Evolutionary conservation across 768 basidiomycete species (phyloP).

Genomic region (Pseudohyphozyma bogoriensis): DNA sequence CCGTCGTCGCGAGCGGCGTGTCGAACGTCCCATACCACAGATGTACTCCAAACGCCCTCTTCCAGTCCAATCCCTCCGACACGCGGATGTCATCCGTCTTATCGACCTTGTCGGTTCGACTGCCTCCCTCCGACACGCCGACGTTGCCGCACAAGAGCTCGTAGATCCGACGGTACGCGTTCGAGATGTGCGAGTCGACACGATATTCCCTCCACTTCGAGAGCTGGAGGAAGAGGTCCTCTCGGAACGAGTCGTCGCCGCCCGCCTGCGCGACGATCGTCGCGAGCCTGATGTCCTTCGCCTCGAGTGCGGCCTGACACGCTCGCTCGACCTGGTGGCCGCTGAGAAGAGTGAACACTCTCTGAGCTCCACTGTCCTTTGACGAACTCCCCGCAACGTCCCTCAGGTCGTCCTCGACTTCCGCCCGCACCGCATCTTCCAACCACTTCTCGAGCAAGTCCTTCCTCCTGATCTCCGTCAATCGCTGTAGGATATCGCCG

Average conservation of each 20-base stretch:
- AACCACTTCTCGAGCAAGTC: constrained; percentile 77
- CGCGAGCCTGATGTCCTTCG: constrained; percentile 71
- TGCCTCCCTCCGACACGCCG: constrained; percentile 48
- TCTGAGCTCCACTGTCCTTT: not conserved
- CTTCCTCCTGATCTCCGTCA: constrained; percentile 59
- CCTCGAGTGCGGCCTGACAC: constrained; percentile 59
- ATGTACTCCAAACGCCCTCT: constrained; percentile 76
- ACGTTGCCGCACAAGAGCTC: constrained; percentile 71
- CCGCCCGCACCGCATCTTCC: constrained; percentile 55
- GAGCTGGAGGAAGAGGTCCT: constrained; percentile 63
- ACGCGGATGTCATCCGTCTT: constrained; percentile 49
- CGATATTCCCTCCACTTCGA: constrained; percentile 71
- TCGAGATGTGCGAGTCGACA: constrained; percentile 57
- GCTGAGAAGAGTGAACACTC: constrained; percentile 65
- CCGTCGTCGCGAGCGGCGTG: constrained; percentile 6
- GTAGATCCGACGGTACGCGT: constrained; percentile 65
- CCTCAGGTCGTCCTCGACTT: constrained; percentile 58
- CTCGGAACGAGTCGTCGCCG: constrained; percentile 66
- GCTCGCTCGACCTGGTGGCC: constrained; percentile 84
- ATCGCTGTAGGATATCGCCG: constrained; percentile 4
- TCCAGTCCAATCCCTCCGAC: constrained; percentile 77
- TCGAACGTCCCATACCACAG: constrained; percentile 68
- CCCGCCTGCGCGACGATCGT: constrained; percentile 73
- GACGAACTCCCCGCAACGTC: not conserved
- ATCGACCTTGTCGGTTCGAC: constrained; percentile 47